phyloP scores from a whole-genome alignment of 345 rosid species.

The Nasturtium officinale region DNA sequence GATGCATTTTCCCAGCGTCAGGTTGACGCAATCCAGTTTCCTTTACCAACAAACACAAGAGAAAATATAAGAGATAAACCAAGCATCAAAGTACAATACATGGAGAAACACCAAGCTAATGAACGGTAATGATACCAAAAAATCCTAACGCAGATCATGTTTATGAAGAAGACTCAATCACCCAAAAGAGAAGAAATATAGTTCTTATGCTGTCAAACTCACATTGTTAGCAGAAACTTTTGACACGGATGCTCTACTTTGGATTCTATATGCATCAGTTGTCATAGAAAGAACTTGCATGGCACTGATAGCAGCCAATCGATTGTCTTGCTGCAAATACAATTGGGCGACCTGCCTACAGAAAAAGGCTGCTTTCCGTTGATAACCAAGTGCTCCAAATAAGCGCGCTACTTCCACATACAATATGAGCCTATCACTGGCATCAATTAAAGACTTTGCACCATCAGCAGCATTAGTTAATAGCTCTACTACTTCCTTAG shows the following conservation, averaged over 20 bases:
- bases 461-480: slow-evolving; percentile 93
- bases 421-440: slow-evolving; percentile 83
- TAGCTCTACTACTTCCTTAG: slow-evolving; percentile 92
- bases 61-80: background rate
- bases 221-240: slow-evolving; percentile 52
- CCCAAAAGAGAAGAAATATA: slow-evolving; percentile 1
- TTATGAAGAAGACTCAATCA: slow-evolving; percentile 28
- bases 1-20: slow-evolving; percentile 78
- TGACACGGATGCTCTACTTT: slow-evolving; percentile 82
- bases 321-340: slow-evolving; percentile 92
- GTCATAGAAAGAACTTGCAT: slow-evolving; percentile 97
- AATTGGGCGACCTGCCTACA: slow-evolving; percentile 97
- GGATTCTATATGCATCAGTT: slow-evolving; percentile 87
- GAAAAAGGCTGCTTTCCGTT: slow-evolving; percentile 95
- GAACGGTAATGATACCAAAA: slow-evolving; percentile 8
- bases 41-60: slow-evolving; percentile 46
- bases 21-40: slow-evolving; percentile 60
- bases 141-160: background rate
- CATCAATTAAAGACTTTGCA: slow-evolving; percentile 95
- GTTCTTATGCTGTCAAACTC: slow-evolving; percentile 31
- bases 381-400: slow-evolving; percentile 89
- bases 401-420: slow-evolving; percentile 92
- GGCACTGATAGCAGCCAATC: slow-evolving; percentile 92
- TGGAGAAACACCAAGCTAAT: slow-evolving; percentile 9
- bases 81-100: background rate